phyloP scores from a whole-genome alignment of 257 asterid species.

The Solanum tacnaense region DNA sequence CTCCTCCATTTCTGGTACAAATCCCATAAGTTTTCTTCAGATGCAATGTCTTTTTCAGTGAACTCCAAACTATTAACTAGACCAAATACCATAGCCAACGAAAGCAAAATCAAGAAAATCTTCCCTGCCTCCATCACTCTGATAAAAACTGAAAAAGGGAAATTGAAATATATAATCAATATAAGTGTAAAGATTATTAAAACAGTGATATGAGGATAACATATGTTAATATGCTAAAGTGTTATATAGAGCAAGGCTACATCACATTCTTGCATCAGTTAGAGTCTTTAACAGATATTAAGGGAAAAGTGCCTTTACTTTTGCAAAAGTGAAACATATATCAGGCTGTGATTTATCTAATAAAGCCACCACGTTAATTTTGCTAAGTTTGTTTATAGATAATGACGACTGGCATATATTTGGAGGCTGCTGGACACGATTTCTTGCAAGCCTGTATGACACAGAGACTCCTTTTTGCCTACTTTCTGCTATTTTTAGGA shows the following conservation, averaged over 20 bases:
- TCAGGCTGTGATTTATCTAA: background rate
- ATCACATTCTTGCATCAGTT: slow-evolving; percentile 8
- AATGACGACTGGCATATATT: slow-evolving; percentile 14
- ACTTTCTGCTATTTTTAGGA: slow-evolving; percentile 2
- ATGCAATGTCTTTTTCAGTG: slow-evolving; percentile 57
- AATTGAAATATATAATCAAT: background rate
- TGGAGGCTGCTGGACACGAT: slow-evolving; percentile 13
- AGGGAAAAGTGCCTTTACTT: slow-evolving; percentile 8
- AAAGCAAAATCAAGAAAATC: slow-evolving; percentile 19
- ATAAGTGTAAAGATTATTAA: background rate
- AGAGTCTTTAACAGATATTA: slow-evolving; percentile 14
- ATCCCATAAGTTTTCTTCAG: slow-evolving; percentile 78
- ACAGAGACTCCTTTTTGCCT: background rate
- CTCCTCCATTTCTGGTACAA: slow-evolving; percentile 77
- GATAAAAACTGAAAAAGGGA: slow-evolving; percentile 2
- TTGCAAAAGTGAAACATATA: slow-evolving; percentile 19
- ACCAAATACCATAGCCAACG: slow-evolving; percentile 20
- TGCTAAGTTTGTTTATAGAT: slow-evolving; percentile 11
- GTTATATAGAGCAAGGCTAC: slow-evolving; percentile 13
- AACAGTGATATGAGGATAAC: background rate
- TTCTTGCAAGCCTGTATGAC: slow-evolving; percentile 3
- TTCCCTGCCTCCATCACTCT: slow-evolving; percentile 21
- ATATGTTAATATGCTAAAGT: background rate
- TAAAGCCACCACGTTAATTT: slow-evolving; percentile 19
- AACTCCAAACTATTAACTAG: slow-evolving; percentile 46